phyloP scores from a whole-genome alignment of 2,329 filamentous ascomycete species.

The Fusarium luffae region DNA sequence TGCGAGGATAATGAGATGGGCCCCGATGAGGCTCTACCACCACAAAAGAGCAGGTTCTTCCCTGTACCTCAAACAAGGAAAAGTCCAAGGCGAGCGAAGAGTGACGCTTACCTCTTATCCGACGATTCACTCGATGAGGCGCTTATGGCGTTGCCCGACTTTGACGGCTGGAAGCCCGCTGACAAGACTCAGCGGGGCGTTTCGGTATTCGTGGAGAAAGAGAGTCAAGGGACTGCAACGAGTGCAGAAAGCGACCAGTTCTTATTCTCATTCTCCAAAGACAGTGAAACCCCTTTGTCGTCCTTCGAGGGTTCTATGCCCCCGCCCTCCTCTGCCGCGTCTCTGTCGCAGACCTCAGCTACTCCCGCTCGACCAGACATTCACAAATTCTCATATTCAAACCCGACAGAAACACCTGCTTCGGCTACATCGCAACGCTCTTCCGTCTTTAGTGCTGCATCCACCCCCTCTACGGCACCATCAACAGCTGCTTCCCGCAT shows the following conservation, averaged over 20 bases:
- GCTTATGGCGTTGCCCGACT: constrained; percentile 62
- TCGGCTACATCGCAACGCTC: constrained; percentile 51
- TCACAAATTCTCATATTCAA: constrained; percentile 51
- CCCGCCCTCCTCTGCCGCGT: constrained; percentile 43
- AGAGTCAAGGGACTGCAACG: constrained; percentile 43
- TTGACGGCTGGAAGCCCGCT: constrained; percentile 59
- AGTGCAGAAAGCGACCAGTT: constrained; percentile 36
- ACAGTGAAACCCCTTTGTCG: constrained; percentile 38
- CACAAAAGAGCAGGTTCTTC: constrained; percentile 67
- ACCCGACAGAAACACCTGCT: constrained; percentile 48
- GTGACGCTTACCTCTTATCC: constrained; percentile 61
- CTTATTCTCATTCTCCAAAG: constrained; percentile 30
- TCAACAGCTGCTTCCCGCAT: constrained; percentile 57
- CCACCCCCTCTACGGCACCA: constrained; percentile 55
- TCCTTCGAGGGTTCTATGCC: constrained; percentile 45
- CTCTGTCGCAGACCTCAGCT: constrained; percentile 37
- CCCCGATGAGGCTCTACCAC: constrained; percentile 48
- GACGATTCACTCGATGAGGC: constrained; percentile 69
- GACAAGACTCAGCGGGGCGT: constrained; percentile 53
- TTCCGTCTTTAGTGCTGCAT: constrained; percentile 51
- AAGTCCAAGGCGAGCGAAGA: constrained; percentile 47
- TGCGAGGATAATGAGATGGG: constrained; percentile 61
- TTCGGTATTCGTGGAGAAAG: constrained; percentile 59
- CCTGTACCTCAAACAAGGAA: constrained; percentile 46
- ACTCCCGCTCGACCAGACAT: constrained; percentile 49